A percentile compares a stretch with the other conserved stretches of the same genome.
Conservation (phyloP, 805 yeast species). For the Debaryomyces prosopidis region DNA sequence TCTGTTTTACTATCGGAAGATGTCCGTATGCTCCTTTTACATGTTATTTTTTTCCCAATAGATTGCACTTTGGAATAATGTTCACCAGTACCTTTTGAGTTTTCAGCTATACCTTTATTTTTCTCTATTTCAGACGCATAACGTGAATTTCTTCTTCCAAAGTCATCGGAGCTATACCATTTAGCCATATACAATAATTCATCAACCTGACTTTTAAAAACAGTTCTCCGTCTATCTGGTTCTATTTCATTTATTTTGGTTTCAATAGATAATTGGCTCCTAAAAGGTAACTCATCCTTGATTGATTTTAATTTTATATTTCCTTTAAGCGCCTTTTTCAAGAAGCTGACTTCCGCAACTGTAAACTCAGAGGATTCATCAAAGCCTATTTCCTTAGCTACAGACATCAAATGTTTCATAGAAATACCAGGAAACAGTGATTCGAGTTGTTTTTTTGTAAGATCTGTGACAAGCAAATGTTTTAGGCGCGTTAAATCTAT, state of each 20-base stretch:
- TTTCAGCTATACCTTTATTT: background rate
- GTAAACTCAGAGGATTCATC: constrained; percentile 17
- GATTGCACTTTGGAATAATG: no score
- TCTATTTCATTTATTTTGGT: constrained; percentile 22
- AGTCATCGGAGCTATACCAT: constrained; percentile 21
- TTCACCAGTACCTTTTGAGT: background rate
- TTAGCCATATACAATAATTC: constrained; percentile 39
- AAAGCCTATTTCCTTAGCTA: background rate
- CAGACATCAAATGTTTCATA: constrained; percentile 3
- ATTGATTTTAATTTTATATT: constrained; percentile 10
- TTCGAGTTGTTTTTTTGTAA: constrained; percentile 15
- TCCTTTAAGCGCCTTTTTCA: constrained; percentile 16
- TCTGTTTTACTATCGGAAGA: background rate
- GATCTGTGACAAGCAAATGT: constrained; percentile 15
- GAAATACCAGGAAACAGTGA: constrained; percentile 12
- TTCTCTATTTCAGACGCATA: background rate
- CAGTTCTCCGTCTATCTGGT: constrained; percentile 19
- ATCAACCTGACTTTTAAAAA: constrained; percentile 29
- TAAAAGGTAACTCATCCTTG: constrained; percentile 22
- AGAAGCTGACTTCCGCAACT: constrained; percentile 21
- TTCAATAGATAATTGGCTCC: constrained; percentile 20
- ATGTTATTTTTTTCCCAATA: constrained; percentile 2
- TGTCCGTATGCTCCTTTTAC: background rate
- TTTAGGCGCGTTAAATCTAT: constrained; percentile 7
- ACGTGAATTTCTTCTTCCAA: constrained; percentile 1